Percentiles rank a stretch among this genome's conserved stretches.
These are phyloP conservation scores for Pseudotsuga menziesii DNA, from an alignment of 75 land plant species.

Conservation along the genomic window DNA sequence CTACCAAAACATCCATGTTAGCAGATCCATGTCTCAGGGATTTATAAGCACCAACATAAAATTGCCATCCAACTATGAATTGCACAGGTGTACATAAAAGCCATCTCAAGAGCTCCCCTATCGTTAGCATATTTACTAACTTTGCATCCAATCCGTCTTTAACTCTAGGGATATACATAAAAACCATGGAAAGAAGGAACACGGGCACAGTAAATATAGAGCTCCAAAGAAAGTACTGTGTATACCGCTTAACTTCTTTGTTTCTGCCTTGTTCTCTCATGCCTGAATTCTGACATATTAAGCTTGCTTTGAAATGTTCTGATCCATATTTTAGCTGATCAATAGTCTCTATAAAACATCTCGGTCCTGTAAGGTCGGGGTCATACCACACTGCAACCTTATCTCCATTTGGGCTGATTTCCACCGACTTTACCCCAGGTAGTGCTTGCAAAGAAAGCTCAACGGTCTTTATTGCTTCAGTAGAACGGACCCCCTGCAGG, in stretches of 20 bases:
- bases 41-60: constrained; percentile 78
- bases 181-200: constrained; percentile 31
- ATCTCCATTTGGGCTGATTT: constrained; percentile 10
- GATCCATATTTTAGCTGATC: constrained; percentile 16
- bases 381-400: constrained; percentile 23
- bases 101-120: constrained; percentile 28
- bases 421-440: constrained; percentile 23
- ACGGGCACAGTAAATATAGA: constrained; percentile 21
- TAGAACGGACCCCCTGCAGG: constrained; percentile 9
- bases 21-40: constrained; percentile 57
- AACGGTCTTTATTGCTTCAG: constrained; percentile 15
- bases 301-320: constrained; percentile 16
- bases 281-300: constrained; percentile 18
- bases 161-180: constrained; percentile 30
- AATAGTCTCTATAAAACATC: constrained; percentile 18
- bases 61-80: constrained; percentile 42
- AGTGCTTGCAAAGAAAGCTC: constrained; percentile 14
- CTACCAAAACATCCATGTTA: constrained; percentile 75
- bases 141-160: constrained; percentile 7
- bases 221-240: constrained; percentile 24
- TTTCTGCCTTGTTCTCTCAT: constrained; percentile 15
- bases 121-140: constrained; percentile 23
- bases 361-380: constrained; percentile 33
- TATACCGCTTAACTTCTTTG: constrained; percentile 19
- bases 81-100: constrained; percentile 29